Evolutionary conservation across 371 early-diverging fungal genomes (phyloP).

Genomic region (Mucor velutinosus): DNA sequence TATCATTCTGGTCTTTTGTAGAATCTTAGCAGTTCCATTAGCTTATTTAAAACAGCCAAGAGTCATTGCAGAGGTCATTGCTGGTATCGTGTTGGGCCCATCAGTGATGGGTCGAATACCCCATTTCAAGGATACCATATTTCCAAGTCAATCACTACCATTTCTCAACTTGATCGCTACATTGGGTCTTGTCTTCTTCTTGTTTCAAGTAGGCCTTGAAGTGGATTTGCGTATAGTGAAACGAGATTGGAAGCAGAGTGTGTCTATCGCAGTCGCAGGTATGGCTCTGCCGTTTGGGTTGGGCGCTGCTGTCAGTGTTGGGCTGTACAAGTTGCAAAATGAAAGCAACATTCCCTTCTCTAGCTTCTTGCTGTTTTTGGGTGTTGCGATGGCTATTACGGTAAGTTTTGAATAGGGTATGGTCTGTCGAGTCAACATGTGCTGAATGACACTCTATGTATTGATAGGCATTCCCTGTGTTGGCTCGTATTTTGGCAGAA

Average conservation of each 20-base stretch:
- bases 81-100: slow-evolving; percentile 79
- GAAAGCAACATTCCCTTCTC: slow-evolving; percentile 55
- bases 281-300: slow-evolving; percentile 80
- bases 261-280: slow-evolving; percentile 68
- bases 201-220: slow-evolving; percentile 89
- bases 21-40: slow-evolving; percentile 62
- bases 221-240: slow-evolving; percentile 62
- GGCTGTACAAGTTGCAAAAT: slow-evolving; percentile 60
- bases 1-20: slow-evolving; percentile 69
- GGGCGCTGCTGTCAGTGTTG: slow-evolving; percentile 71
- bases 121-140: slow-evolving; percentile 62
- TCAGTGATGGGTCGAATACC: slow-evolving; percentile 77
- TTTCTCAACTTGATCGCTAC: slow-evolving; percentile 80
- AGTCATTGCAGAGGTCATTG: slow-evolving; percentile 80
- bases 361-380: slow-evolving; percentile 78
- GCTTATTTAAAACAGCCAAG: slow-evolving; percentile 67
- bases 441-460: neutral
- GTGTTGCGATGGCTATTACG: slow-evolving; percentile 92
- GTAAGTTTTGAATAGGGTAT: slow-evolving; percentile 23
- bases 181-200: slow-evolving; percentile 86
- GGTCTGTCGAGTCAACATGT: neutral
- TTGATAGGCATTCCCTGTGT: slow-evolving; percentile 82
- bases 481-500: slow-evolving; percentile 92
- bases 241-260: slow-evolving; percentile 44
- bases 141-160: slow-evolving; percentile 65